Conservation (phyloP, 768 basidiomycete genomes). For the Mycena pura region DNA sequence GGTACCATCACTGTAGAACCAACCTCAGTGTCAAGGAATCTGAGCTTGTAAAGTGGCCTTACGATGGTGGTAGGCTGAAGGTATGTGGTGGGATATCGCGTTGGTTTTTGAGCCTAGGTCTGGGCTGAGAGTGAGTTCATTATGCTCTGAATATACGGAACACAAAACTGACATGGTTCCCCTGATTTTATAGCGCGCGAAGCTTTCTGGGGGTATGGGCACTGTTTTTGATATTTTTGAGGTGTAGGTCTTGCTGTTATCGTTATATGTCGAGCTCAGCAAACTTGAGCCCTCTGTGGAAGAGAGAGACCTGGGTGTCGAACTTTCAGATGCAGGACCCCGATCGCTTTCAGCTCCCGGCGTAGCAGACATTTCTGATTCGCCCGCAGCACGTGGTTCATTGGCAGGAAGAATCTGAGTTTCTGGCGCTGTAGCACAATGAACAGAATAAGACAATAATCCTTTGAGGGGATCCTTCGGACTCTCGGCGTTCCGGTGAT, state of each 20-base stretch:
- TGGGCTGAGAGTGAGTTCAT: background rate
- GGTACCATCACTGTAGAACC: background rate
- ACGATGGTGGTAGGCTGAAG: background rate
- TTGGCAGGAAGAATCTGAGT: background rate
- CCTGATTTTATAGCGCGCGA: background rate
- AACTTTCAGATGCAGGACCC: too few relatives aligned
- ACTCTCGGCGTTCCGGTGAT: too few relatives aligned
- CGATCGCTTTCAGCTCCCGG: too few relatives aligned
- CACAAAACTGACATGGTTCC: slow-evolving; percentile 1
- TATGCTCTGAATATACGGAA: background rate
- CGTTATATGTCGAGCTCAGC: background rate
- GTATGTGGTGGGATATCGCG: background rate
- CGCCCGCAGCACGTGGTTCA: too few relatives aligned
- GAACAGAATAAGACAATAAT: too few relatives aligned
- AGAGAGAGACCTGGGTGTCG: background rate
- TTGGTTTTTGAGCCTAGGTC: background rate
- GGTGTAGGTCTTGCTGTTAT: background rate
- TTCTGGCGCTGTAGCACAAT: too few relatives aligned
- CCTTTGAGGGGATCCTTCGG: too few relatives aligned
- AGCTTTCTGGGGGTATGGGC: slow-evolving; percentile 1
- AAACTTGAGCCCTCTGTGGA: background rate
- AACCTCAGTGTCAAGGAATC: background rate
- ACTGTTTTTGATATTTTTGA: background rate
- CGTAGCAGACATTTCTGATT: too few relatives aligned
- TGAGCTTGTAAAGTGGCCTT: background rate